phyloP scores from a whole-genome alignment of 176 grass and related monocot species.

The Oryza nivara region DNA sequence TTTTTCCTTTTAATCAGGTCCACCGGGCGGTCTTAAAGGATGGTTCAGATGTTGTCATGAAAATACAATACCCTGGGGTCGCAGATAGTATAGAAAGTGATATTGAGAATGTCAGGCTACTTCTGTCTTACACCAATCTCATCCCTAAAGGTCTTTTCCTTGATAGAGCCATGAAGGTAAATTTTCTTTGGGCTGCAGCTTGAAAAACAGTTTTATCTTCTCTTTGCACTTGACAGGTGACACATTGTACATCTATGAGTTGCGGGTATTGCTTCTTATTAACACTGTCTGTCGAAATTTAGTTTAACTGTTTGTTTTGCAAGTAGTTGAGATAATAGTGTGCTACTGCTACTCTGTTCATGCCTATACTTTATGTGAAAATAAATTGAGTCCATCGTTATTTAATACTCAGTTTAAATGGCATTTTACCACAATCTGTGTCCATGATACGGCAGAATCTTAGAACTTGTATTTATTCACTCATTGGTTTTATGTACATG shows the following conservation, averaged over 20 bases:
- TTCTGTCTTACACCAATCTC: slow-evolving; percentile 88
- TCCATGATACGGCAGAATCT: not conserved
- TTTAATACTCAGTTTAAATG: slow-evolving; percentile 7
- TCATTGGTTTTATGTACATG: not conserved
- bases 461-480: slow-evolving; percentile 9
- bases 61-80: slow-evolving; percentile 98
- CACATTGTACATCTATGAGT: not conserved
- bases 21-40: slow-evolving; percentile 83
- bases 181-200: not conserved
- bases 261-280: not conserved
- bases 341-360: not conserved
- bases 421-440: not conserved
- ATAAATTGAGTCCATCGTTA: slow-evolving; percentile 9
- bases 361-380: slow-evolving; percentile 18
- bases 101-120: slow-evolving; percentile 88
- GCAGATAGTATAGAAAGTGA: slow-evolving; percentile 98
- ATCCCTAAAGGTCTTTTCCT: slow-evolving; percentile 99
- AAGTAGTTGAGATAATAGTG: slow-evolving; percentile 16
- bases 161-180: slow-evolving; percentile 97
- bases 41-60: slow-evolving; percentile 80
- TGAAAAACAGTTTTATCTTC: not conserved
- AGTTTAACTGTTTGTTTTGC: not conserved
- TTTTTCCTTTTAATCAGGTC: slow-evolving; percentile 56
- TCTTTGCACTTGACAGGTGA: not conserved
- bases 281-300: slow-evolving; percentile 8